phyloP scores from a whole-genome alignment of 83 land plant species.

The Picea abies region DNA sequence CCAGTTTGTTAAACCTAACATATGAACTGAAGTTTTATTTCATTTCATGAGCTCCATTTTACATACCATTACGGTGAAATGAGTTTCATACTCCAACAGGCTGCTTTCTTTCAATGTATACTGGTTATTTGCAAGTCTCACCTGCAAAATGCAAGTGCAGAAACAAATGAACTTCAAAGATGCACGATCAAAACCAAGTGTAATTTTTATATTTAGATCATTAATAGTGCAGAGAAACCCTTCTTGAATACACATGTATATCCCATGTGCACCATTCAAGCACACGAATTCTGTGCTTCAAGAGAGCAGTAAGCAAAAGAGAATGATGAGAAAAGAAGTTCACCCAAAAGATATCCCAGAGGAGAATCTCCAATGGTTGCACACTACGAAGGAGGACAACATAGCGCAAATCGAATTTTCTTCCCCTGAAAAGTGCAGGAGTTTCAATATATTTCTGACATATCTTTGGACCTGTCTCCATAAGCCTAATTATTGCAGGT shows the following conservation, averaged over 20 bases:
- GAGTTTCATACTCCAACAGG: slow-evolving; percentile 72
- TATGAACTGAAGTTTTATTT: neutral
- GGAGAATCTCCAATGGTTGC: slow-evolving; percentile 83
- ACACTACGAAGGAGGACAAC: slow-evolving; percentile 87
- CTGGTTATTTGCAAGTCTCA: slow-evolving; percentile 77
- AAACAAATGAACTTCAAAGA: neutral
- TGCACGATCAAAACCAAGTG: neutral
- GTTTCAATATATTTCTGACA: slow-evolving; percentile 96
- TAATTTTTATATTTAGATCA: neutral
- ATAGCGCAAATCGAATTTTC: slow-evolving; percentile 94
- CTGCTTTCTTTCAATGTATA: slow-evolving; percentile 80
- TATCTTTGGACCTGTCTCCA: slow-evolving; percentile 99
- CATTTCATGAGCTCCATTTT: neutral
- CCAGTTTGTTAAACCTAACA: neutral
- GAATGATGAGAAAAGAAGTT: slow-evolving; percentile 15
- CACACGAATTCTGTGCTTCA: neutral
- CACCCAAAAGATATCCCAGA: slow-evolving; percentile 95
- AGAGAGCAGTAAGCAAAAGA: neutral
- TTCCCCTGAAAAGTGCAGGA: slow-evolving; percentile 85
- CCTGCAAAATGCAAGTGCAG: slow-evolving; percentile 46
- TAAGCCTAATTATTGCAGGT: slow-evolving; percentile 81
- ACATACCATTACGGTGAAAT: slow-evolving; percentile 64
- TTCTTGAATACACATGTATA: neutral
- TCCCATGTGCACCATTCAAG: no score
- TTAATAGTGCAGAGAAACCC: neutral